phyloP scores from a whole-genome alignment of 768 basidiomycete genomes.

The Phlebiopsis gigantea region DNA sequence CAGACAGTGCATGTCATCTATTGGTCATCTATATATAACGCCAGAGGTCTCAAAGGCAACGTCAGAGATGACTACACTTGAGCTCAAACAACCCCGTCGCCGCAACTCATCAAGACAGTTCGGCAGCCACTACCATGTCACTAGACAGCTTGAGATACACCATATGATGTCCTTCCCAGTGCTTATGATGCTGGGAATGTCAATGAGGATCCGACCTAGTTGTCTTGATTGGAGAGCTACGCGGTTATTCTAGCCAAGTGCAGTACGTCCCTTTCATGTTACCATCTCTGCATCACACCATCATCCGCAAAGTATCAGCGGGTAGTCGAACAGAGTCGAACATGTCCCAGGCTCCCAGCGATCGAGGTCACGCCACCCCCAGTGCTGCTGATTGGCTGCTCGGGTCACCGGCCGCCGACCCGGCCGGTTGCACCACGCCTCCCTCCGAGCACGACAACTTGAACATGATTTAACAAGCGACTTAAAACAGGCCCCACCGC shows the following conservation, averaged over 20 bases:
- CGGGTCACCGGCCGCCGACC: not conserved
- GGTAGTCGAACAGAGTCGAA: not conserved
- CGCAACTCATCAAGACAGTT: not conserved
- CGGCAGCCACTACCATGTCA: no score
- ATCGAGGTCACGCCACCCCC: not conserved
- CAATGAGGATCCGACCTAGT: not conserved
- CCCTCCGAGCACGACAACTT: not conserved
- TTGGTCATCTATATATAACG: no score
- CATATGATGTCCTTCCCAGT: no score
- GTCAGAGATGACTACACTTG: not conserved
- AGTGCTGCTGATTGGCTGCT: not conserved
- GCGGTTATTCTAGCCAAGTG: no score
- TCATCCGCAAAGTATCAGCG: not conserved
- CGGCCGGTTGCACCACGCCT: not conserved
- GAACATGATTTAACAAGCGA: not conserved
- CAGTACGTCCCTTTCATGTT: not conserved
- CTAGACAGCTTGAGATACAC: no score
- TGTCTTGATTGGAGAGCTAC: not conserved
- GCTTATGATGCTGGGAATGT: not conserved
- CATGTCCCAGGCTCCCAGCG: not conserved
- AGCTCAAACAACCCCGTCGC: not conserved
- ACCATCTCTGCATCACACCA: not conserved
- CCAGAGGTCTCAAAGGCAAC: not conserved
- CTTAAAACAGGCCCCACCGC: not conserved
- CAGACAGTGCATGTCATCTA: no score